phyloP scores from a whole-genome alignment of 148 eudicot species.

The Fallopia convolvulus region DNA sequence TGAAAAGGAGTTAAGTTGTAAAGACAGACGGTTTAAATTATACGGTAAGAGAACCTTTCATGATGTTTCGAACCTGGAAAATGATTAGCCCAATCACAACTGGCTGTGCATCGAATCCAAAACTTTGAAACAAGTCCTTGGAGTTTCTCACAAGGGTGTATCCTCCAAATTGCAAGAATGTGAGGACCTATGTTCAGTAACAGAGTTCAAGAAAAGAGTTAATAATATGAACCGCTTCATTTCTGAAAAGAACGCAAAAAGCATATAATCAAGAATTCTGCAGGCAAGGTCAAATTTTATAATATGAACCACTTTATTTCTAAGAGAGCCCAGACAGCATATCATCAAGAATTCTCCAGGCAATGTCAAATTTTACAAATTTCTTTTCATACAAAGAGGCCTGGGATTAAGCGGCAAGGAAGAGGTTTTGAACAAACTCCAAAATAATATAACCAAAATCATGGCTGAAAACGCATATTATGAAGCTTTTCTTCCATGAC shows the following conservation, averaged over 20 bases:
- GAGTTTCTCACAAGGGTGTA: constrained; percentile 96
- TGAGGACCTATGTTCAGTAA: constrained; percentile 58
- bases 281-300: neutral
- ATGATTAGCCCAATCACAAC: constrained; percentile 96
- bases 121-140: constrained; percentile 84
- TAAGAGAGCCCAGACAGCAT: neutral
- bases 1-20: neutral
- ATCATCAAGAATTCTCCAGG: neutral
- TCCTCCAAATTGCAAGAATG: constrained; percentile 92
- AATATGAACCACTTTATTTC: neutral
- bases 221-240: neutral
- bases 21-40: neutral
- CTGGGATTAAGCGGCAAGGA: neutral
- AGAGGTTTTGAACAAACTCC: neutral
- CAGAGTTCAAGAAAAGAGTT: neutral
- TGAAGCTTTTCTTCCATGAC: neutral
- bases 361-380: neutral
- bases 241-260: neutral
- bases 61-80: constrained; percentile 56
- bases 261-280: neutral
- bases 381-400: neutral
- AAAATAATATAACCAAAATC: neutral
- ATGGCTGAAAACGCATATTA: neutral
- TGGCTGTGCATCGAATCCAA: constrained; percentile 93
- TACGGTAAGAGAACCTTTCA: neutral